Conservation (phyloP, 2,329 filamentous ascomycete species). For the Hypoxylon sp. region DNA sequence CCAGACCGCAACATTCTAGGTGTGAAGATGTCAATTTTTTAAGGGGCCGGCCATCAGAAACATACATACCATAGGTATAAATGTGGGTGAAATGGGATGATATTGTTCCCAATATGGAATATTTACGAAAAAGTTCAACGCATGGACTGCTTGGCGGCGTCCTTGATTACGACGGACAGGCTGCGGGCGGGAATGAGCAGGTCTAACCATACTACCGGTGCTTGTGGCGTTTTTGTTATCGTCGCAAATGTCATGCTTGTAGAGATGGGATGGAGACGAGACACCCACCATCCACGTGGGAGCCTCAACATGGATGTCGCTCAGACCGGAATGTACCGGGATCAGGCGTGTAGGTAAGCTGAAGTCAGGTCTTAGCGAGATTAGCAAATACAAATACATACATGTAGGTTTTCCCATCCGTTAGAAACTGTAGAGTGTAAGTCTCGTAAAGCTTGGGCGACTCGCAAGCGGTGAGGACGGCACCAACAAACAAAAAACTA, state of each 20-base stretch:
- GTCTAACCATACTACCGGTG: conserved; percentile 44
- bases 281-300: conserved; percentile 40
- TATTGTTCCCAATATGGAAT: conserved; percentile 50
- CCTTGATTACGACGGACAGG: conserved; percentile 59
- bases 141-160: conserved; percentile 57
- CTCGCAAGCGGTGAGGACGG: conserved; percentile 14
- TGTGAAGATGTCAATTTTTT: conserved; percentile 1
- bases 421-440: conserved; percentile 26
- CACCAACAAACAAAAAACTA: conserved; percentile 4
- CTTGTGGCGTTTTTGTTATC: conserved; percentile 20
- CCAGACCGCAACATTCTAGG: conserved; percentile 17
- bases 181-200: conserved; percentile 65
- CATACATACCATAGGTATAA: background rate
- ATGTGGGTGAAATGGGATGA: conserved; percentile 36
- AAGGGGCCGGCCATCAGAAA: conserved; percentile 33
- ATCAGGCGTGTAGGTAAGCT: conserved; percentile 22
- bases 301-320: conserved; percentile 14
- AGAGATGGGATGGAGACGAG: conserved; percentile 33
- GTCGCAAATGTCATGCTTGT: conserved; percentile 28
- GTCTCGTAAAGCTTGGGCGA: conserved; percentile 18
- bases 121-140: conserved; percentile 53
- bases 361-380: conserved; percentile 26
- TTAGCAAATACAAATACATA: conserved; percentile 8
- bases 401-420: conserved; percentile 6
- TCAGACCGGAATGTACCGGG: conserved; percentile 17